Evolutionary conservation across 495 filamentous ascomycete genomes (phyloP).

Genomic region (Halenospora varia): DNA sequence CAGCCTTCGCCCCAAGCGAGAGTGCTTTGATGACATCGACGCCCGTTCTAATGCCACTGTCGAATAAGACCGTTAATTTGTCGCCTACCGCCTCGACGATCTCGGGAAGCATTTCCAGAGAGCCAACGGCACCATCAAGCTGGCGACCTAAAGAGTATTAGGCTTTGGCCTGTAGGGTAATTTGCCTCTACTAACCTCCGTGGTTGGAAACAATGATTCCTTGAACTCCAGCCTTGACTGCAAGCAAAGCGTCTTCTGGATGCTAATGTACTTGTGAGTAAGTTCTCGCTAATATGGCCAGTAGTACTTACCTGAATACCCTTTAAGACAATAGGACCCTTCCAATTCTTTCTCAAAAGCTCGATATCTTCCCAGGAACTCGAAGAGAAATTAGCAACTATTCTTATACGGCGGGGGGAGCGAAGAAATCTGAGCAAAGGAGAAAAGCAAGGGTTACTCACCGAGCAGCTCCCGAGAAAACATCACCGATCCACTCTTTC

Average conservation of each 20-base stretch:
- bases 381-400: no score
- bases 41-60: constrained; percentile 81
- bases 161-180: constrained; percentile 62
- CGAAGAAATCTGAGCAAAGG: no score
- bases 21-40: constrained; percentile 93
- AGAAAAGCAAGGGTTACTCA: no score
- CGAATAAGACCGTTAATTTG: constrained; percentile 81
- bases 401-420: no score
- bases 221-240: constrained; percentile 77
- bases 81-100: constrained; percentile 86
- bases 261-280: constrained; percentile 67
- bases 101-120: constrained; percentile 86
- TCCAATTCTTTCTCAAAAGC: constrained; percentile 53
- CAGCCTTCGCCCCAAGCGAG: constrained; percentile 48
- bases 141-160: constrained; percentile 59
- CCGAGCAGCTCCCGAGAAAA: constrained; percentile 48
- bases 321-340: constrained; percentile 88
- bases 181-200: constrained; percentile 75
- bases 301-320: constrained; percentile 92
- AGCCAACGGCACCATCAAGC: constrained; percentile 83
- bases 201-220: constrained; percentile 85
- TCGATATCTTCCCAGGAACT: constrained; percentile 56
- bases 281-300: constrained; percentile 50
- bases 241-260: constrained; percentile 86
- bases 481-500: constrained; percentile 43